Base-by-base conservation (phyloP, 1,139 yeast genomes). In the Saccharomyces pastorianus region DNA sequence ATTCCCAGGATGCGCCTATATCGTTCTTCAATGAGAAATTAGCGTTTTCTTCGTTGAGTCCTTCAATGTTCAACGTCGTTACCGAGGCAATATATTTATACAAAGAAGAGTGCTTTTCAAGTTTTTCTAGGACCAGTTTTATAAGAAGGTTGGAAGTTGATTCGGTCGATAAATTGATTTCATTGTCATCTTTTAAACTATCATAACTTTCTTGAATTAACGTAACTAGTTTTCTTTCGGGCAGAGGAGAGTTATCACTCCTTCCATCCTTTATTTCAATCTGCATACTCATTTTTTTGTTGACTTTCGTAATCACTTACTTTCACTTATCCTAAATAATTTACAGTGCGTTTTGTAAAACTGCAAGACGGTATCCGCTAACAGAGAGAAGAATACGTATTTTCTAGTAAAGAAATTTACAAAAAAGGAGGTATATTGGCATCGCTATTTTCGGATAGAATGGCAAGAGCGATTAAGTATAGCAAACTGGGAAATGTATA, bases 1-100 rank as follows among this genome's bases (percentile, higher is more conserved):
- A 59, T 55, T 74, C 72, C 77, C 78, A 75, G 17, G 69, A 58
- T 1, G 76, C 68, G 11, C 77, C 78, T 42, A 74, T 60, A 6
- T 64, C 54, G 38, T 68, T 65, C 1, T 64, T 57, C 27, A 74
- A 57, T n/a, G 58, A 54, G 17, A 60, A 55, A 27, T 63, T 60
- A 2, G 58, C 53, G 4, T 48, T 51, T 9, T 54, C 57, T 2
- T 48, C 56, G 14, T 50, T 54, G 3, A 56, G 55, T 9, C 55
- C 51, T 11, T 52, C 53, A 3, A 44, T 47, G 14, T 67, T 56
- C 6, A 59, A 46, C 13, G 60, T 46, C 23, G 66, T 68, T 2
- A 68, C 55, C 9, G 64, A 65, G 2, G 71, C 66, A 6, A 73
- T 53, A 56, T 71, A 74, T 54, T 74, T 73, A 56, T 67, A 74